Evolutionary conservation across 352 stramenopile species (phyloP).

Genomic region (Pilasporangium apinafurcum): DNA sequence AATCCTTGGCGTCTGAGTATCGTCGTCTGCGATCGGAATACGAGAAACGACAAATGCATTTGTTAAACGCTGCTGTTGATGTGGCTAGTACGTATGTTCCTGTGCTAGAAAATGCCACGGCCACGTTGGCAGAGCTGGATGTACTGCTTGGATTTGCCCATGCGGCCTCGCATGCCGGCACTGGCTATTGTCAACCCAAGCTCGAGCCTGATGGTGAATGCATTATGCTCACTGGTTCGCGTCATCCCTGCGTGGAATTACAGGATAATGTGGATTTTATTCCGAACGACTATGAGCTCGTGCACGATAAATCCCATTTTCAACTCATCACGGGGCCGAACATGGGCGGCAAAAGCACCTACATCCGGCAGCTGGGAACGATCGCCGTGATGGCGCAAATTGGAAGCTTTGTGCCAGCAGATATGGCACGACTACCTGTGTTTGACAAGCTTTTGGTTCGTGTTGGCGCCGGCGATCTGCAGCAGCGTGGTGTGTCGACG

Average conservation of each 20-base stretch:
- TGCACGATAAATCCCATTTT: slow-evolving; percentile 81
- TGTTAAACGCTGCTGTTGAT: slow-evolving; percentile 91
- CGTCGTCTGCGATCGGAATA: slow-evolving; percentile 88
- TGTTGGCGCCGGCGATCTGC: slow-evolving; percentile 95
- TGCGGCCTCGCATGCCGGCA: slow-evolving; percentile 89
- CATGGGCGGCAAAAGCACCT: slow-evolving; percentile 98
- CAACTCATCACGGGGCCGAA: slow-evolving; percentile 98
- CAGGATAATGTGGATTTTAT: slow-evolving; percentile 97
- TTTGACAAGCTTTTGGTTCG: slow-evolving; percentile 96
- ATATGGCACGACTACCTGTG: slow-evolving; percentile 88
- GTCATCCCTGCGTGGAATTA: slow-evolving; percentile 98
- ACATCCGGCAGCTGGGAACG: slow-evolving; percentile 95
- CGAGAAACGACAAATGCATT: slow-evolving; percentile 82
- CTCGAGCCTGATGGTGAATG: slow-evolving; percentile 51
- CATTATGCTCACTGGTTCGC: slow-evolving; percentile 73
- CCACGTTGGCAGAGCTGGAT: slow-evolving; percentile 91
- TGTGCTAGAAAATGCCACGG: slow-evolving; percentile 90
- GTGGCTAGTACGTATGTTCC: slow-evolving; percentile 95
- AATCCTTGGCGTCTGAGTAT: slow-evolving; percentile 81
- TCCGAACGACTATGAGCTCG: slow-evolving; percentile 95
- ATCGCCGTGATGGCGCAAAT: slow-evolving; percentile 96
- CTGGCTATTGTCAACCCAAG: slow-evolving; percentile 59
- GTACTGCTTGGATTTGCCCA: slow-evolving; percentile 93
- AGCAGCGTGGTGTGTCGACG: slow-evolving; percentile 97
- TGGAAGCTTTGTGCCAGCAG: slow-evolving; percentile 95